Percentiles rank a stretch among this genome's conserved stretches.
Conservation (phyloP, 495 filamentous ascomycete genomes). For the Evansstolkia leycettana region DNA sequence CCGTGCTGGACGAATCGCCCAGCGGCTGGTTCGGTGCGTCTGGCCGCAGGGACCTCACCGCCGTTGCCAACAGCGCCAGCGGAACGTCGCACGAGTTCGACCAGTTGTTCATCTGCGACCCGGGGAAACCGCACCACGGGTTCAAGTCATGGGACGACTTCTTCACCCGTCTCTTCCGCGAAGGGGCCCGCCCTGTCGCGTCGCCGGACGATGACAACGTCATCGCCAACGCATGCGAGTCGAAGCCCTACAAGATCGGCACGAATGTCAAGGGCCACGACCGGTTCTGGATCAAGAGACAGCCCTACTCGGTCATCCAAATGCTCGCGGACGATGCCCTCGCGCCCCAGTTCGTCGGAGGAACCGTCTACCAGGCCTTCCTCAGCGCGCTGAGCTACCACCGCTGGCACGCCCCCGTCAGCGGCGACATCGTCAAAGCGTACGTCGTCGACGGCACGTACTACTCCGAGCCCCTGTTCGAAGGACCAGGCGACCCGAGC, state of each 20-base stretch:
- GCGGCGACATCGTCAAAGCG: constrained; percentile 41
- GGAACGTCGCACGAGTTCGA: constrained; percentile 42
- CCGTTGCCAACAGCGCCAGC: constrained; percentile 38
- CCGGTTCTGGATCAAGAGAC: constrained; percentile 57
- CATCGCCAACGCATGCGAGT: constrained; percentile 53
- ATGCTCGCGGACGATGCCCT: constrained; percentile 47
- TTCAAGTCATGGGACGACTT: constrained; percentile 53
- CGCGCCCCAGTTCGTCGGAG: constrained; percentile 41
- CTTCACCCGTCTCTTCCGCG: constrained; percentile 44
- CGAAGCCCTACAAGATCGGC: constrained; percentile 24
- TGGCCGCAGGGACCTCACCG: constrained; percentile 12
- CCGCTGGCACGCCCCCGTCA: constrained; percentile 56
- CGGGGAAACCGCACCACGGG: constrained; percentile 31
- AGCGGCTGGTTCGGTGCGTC: constrained; percentile 51
- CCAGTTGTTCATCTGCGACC: constrained; percentile 49
- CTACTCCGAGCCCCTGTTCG: constrained; percentile 49
- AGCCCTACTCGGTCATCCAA: constrained; percentile 50
- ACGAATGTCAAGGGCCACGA: constrained; percentile 17
- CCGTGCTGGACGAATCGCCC: constrained; percentile 36
- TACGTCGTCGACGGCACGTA: constrained; percentile 53
- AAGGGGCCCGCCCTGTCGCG: constrained; percentile 36
- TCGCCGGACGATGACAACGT: constrained; percentile 21
- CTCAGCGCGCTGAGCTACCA: constrained; percentile 55
- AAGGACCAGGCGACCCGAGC: constrained; percentile 28
- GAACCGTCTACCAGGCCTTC: constrained; percentile 58